Evolutionary conservation across 2,329 filamentous ascomycete genomes (phyloP).

Genomic region (Trichophyton verrucosum): DNA sequence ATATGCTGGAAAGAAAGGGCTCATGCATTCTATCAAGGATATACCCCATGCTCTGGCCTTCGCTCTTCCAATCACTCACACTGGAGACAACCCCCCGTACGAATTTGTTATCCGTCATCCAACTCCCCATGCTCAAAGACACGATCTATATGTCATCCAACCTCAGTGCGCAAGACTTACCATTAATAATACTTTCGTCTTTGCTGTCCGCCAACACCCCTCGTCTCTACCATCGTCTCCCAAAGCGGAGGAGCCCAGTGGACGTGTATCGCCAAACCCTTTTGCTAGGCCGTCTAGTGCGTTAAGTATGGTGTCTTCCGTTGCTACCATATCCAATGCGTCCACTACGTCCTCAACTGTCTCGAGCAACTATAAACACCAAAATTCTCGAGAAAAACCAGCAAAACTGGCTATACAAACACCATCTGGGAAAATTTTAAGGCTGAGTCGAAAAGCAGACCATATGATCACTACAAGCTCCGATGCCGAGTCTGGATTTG

Average conservation of each 20-base stretch:
- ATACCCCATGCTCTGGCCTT: conserved; percentile 88
- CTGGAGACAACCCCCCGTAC: conserved; percentile 84
- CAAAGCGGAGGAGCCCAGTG: conserved; percentile 27
- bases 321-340: conserved; percentile 38
- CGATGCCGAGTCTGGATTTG: conserved; percentile 24
- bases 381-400: conserved; percentile 50
- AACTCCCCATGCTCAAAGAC: conserved; percentile 90
- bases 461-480: conserved; percentile 29
- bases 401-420: conserved; percentile 93
- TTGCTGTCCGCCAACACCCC: conserved; percentile 86
- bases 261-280: conserved; percentile 40
- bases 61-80: conserved; percentile 78
- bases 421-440: conserved; percentile 84
- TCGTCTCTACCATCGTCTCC: conserved; percentile 41
- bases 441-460: conserved; percentile 42
- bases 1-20: conserved; percentile 82
- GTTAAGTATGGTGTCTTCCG: conserved; percentile 49
- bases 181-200: conserved; percentile 95
- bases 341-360: conserved; percentile 35
- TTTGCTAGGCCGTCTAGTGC: conserved; percentile 45
- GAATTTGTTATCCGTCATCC: conserved; percentile 89
- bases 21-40: conserved; percentile 96
- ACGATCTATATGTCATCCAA: conserved; percentile 93
- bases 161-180: conserved; percentile 82
- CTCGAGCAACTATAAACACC: conserved; percentile 19